phyloP scores from a whole-genome alignment of 306 rosid genomes.

The Pterocarpus macrocarpus region DNA sequence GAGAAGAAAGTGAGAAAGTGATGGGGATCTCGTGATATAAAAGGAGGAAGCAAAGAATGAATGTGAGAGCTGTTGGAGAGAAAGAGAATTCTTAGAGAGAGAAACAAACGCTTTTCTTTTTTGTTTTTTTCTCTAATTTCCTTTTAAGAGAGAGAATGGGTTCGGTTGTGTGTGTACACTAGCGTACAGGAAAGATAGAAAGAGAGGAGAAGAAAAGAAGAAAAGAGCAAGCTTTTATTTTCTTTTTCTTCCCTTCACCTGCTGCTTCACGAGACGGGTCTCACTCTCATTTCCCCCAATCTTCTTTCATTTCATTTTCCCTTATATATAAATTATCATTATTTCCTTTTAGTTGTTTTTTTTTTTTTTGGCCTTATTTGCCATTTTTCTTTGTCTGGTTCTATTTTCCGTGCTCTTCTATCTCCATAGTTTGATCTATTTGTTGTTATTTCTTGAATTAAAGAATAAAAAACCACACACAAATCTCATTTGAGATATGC shows the following conservation, averaged over 20 bases:
- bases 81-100: slow-evolving; percentile 40
- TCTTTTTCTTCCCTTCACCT: slow-evolving; percentile 52
- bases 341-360: not conserved
- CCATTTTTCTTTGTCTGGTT: no score
- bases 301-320: not conserved
- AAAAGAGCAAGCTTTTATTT: slow-evolving; percentile 50
- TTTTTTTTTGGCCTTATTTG: no score
- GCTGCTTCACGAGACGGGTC: slow-evolving; percentile 85
- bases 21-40: slow-evolving; percentile 96
- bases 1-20: slow-evolving; percentile 50
- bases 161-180: no score
- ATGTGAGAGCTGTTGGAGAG: slow-evolving; percentile 59
- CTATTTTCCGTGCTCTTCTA: no score
- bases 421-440: no score
- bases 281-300: not conserved
- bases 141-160: no score
- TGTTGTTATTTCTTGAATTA: no score
- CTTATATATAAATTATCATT: slow-evolving; percentile 25
- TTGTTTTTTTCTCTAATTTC: not conserved
- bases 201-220: slow-evolving; percentile 33
- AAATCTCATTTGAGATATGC: no score
- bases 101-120: slow-evolving; percentile 43
- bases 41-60: slow-evolving; percentile 91
- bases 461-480: no score
- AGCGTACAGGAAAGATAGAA: not conserved